Evolutionary conservation across 2,329 filamentous ascomycete species (phyloP), one percentile per base, ranked within the genome.

Genomic region (Neonectria punicea): DNA sequence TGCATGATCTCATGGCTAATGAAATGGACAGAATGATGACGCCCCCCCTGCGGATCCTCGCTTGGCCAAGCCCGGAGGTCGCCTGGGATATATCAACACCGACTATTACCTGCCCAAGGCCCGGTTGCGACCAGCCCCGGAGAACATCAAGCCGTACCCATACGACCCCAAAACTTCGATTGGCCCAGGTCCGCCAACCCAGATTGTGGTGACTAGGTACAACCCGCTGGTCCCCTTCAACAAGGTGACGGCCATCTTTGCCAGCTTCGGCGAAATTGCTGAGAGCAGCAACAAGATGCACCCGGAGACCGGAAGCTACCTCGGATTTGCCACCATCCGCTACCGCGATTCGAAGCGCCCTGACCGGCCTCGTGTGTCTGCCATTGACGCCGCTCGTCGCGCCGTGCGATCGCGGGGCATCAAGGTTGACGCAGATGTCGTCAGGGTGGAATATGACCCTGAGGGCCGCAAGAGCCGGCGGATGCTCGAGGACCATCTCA

Each of bases 161-260:
- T 96, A 93, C 79, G 94, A 98, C 77, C 82, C 90, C 5, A 89
- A 89, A 73, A 93, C 93, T 5, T 97, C 95, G 2, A 89, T 97
- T 72, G 95, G 94, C 0, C 93, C 94, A 25, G 93, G 93, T 0
- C 95, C 95, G 14, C 93, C 96, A 2, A 93, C 92, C 2, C 93
- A 97, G 77, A 89, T 99, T 53, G 91, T 98, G 4, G 93, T 98
- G 20, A 94, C 90, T n/a, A 93, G 94, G n/a, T 98, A 98, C 77
- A 96, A 98, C 79, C 94, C 95, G 7, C 83, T 98, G 69, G 91
- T 92, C 44, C 88, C 93, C 13, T 93, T 97, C 73, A 87, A 89
- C 60, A 92, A 93, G 73, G 86, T 97, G 55, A 88, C 87, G 18
- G 88, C 91, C 50, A 87, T 93, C 58, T 97, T 97, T 77, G 88